These are phyloP conservation scores for Mycena pura DNA, from an alignment of 768 basidiomycete species.

Conservation along the genomic window DNA sequence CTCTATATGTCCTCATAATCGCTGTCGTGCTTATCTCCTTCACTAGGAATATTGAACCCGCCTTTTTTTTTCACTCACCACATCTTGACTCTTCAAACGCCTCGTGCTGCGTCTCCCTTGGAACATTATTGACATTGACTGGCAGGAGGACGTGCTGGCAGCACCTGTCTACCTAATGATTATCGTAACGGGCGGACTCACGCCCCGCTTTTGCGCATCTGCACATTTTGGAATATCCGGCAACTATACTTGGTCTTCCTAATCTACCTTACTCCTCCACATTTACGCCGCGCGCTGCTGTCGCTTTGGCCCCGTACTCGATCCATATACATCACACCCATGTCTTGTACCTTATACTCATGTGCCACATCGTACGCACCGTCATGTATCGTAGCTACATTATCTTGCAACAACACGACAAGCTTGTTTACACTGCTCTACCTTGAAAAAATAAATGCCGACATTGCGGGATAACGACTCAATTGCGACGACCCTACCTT, in stretches of 20 bases:
- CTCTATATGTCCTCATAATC: no score
- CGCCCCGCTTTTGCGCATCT: neutral
- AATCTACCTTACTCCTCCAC: conserved; percentile 20
- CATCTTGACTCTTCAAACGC: conserved; percentile 14
- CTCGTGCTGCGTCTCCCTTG: conserved; percentile 14
- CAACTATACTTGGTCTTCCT: neutral
- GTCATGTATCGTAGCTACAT: conserved; percentile 25
- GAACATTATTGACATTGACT: conserved; percentile 14
- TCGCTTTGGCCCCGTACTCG: conserved; percentile 14
- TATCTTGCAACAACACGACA: conserved; percentile 24
- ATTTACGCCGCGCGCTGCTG: conserved; percentile 10
- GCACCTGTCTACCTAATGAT: conserved; percentile 5
- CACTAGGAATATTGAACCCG: conserved; percentile 21
- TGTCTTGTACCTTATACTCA: conserved; percentile 18
- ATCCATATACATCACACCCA: conserved; percentile 4
- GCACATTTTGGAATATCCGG: conserved; percentile 15
- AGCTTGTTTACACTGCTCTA: conserved; percentile 17
- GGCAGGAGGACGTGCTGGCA: conserved; percentile 22
- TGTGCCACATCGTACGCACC: conserved; percentile 4
- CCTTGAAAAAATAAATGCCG: no score
- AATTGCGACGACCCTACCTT: no score
- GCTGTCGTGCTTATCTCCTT: neutral
- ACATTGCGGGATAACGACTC: no score
- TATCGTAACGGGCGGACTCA: conserved; percentile 2
- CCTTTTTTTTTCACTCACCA: neutral